phyloP scores from a whole-genome alignment of 108 stramenopile genomes.

The Schizochytrium sp. region DNA sequence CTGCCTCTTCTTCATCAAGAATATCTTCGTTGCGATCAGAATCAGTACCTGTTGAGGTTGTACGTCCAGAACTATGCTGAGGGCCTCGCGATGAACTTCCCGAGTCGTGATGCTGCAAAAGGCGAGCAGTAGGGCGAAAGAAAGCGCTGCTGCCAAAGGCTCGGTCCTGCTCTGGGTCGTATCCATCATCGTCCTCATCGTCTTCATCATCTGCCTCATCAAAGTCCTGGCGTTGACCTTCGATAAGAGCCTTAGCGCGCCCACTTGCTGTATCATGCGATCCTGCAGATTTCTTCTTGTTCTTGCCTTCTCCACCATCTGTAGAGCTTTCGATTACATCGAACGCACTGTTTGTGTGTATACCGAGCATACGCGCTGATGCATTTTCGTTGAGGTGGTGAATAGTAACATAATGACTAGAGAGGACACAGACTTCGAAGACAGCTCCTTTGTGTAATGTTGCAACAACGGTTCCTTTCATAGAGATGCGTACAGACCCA shows the following conservation, averaged over 20 bases:
- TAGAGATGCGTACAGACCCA: slow-evolving; percentile 26
- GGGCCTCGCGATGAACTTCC: too few relatives aligned
- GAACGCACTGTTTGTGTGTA: slow-evolving; percentile 30
- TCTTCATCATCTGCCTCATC: slow-evolving; percentile 33
- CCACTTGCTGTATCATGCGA: not conserved
- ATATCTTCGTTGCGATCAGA: too few relatives aligned
- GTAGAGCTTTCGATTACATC: not conserved
- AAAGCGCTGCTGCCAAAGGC: not conserved
- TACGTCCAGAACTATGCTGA: too few relatives aligned
- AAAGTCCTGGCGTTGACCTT: not conserved
- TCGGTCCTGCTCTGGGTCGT: not conserved
- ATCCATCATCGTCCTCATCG: slow-evolving; percentile 50
- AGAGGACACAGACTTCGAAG: not conserved
- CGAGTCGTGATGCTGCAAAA: too few relatives aligned
- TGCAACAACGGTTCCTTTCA: slow-evolving; percentile 21
- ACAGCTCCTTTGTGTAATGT: slow-evolving; percentile 41
- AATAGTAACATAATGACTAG: slow-evolving; percentile 46
- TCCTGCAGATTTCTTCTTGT: not conserved
- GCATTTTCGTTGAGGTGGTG: slow-evolving; percentile 29
- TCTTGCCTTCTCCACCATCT: not conserved
- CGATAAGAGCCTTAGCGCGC: slow-evolving; percentile 15
- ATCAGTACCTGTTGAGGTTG: too few relatives aligned
- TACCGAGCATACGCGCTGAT: not conserved
- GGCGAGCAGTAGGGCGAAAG: too few relatives aligned
- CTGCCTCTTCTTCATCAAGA: too few relatives aligned